phyloP scores from a whole-genome alignment of 2,329 filamentous ascomycete species.

The Thelonectria discophora region DNA sequence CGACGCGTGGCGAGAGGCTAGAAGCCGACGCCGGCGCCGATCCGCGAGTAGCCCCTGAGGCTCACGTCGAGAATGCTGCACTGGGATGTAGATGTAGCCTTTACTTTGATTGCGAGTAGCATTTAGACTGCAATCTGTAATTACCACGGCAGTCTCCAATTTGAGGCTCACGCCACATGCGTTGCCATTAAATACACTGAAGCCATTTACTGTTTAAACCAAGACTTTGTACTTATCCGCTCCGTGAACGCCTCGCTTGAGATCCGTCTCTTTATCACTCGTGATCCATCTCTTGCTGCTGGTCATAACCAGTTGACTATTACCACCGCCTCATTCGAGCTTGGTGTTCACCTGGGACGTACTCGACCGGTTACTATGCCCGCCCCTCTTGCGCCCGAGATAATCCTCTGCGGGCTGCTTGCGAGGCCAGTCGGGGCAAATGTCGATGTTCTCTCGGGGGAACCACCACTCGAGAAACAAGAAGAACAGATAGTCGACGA shows the following conservation, averaged over 20 bases:
- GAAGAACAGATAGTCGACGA: slow-evolving; percentile 93
- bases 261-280: background rate
- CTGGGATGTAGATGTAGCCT: slow-evolving; percentile 26
- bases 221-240: slow-evolving; percentile 2
- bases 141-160: slow-evolving; percentile 28
- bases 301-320: background rate
- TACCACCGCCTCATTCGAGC: slow-evolving; percentile 27
- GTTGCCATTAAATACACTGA: slow-evolving; percentile 12
- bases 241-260: slow-evolving; percentile 20
- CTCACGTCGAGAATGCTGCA: slow-evolving; percentile 26
- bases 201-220: slow-evolving; percentile 1
- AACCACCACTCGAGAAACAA: slow-evolving; percentile 88
- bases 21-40: background rate
- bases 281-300: background rate
- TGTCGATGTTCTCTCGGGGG: slow-evolving; percentile 85
- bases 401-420: slow-evolving; percentile 61
- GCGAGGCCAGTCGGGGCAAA: slow-evolving; percentile 90
- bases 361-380: slow-evolving; percentile 46
- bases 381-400: slow-evolving; percentile 40
- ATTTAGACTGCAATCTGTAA: slow-evolving; percentile 41
- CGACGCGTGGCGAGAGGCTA: slow-evolving; percentile 49
- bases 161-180: slow-evolving; percentile 7
- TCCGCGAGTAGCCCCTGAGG: slow-evolving; percentile 27
- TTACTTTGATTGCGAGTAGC: slow-evolving; percentile 39
- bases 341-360: slow-evolving; percentile 44